A percentile compares a stretch with the other conserved stretches of the same genome.
Evolutionary conservation across 164 flowering plant genomes (phyloP).

Genomic region (Umbilicus rupestris): DNA sequence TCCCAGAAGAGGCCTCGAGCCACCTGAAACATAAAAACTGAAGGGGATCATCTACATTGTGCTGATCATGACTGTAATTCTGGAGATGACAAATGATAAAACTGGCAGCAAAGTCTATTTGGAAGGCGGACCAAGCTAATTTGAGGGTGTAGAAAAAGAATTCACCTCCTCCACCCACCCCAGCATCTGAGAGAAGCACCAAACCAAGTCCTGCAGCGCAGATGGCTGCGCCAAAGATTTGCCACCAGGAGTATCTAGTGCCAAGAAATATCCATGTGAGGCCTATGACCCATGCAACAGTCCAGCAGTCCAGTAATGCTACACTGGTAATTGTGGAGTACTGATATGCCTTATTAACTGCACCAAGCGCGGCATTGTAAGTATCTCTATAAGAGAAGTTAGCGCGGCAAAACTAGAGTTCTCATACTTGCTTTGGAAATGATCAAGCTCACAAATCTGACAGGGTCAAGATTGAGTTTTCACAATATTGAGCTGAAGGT

Average conservation of each 20-base stretch:
- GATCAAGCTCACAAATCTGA: too few relatives aligned
- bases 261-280: slow-evolving; percentile 62
- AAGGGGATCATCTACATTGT: too few relatives aligned
- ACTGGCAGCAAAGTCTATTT: background rate
- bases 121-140: background rate
- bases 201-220: slow-evolving; percentile 58
- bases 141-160: slow-evolving; percentile 7
- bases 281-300: slow-evolving; percentile 62
- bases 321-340: slow-evolving; percentile 78
- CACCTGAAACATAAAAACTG: slow-evolving; percentile 32
- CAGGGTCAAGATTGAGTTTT: too few relatives aligned
- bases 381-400: background rate
- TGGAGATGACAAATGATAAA: background rate
- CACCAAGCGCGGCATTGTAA: slow-evolving; percentile 8
- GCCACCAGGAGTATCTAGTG: slow-evolving; percentile 56
- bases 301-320: slow-evolving; percentile 70
- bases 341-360: slow-evolving; percentile 69
- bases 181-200: slow-evolving; percentile 68
- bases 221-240: slow-evolving; percentile 46
- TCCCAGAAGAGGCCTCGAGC: slow-evolving; percentile 57
- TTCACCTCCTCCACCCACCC: slow-evolving; percentile 57
- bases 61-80: background rate
- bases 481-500: background rate
- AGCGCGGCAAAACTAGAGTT: background rate
- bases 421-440: too few relatives aligned